A percentile compares a stretch with the other conserved stretches of the same genome.
Conservation (phyloP, 2,329 filamentous ascomycete species). For the Pseudogymnoascus sp. region DNA sequence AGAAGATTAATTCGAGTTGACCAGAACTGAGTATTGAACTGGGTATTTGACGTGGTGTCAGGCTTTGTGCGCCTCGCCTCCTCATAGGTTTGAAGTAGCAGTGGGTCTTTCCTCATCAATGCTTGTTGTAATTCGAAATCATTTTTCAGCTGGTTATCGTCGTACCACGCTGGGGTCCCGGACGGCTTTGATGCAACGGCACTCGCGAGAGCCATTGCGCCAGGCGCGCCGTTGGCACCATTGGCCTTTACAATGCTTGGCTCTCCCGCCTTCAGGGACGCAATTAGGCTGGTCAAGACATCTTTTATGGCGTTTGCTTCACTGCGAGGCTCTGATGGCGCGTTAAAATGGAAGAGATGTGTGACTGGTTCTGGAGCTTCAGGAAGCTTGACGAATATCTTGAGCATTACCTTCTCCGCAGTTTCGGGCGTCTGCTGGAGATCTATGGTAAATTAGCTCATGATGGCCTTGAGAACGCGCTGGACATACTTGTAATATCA, state of each 20-base stretch:
- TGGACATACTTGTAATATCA: slow-evolving; percentile 68
- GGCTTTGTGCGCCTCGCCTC: slow-evolving; percentile 78
- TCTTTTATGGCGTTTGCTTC: slow-evolving; percentile 85
- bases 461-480: slow-evolving; percentile 10
- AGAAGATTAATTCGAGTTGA: slow-evolving; percentile 77
- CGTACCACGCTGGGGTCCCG: slow-evolving; percentile 52
- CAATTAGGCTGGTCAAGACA: slow-evolving; percentile 67
- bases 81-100: slow-evolving; percentile 74
- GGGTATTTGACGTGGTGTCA: slow-evolving; percentile 66
- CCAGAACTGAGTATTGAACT: slow-evolving; percentile 93
- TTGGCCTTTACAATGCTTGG: slow-evolving; percentile 41
- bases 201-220: slow-evolving; percentile 69
- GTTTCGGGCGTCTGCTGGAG: slow-evolving; percentile 88
- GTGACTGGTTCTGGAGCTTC: slow-evolving; percentile 51
- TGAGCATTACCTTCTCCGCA: slow-evolving; percentile 86
- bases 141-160: slow-evolving; percentile 66
- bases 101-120: slow-evolving; percentile 69
- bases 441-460: slow-evolving; percentile 43
- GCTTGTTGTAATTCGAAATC: slow-evolving; percentile 82
- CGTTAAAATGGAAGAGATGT: slow-evolving; percentile 86
- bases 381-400: slow-evolving; percentile 69
- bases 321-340: slow-evolving; percentile 60
- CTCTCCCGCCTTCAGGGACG: slow-evolving; percentile 53
- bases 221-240: slow-evolving; percentile 42
- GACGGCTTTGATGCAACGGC: slow-evolving; percentile 49